phyloP scores from a whole-genome alignment of 805 yeast genomes.

The Metschnikowia borealis region DNA sequence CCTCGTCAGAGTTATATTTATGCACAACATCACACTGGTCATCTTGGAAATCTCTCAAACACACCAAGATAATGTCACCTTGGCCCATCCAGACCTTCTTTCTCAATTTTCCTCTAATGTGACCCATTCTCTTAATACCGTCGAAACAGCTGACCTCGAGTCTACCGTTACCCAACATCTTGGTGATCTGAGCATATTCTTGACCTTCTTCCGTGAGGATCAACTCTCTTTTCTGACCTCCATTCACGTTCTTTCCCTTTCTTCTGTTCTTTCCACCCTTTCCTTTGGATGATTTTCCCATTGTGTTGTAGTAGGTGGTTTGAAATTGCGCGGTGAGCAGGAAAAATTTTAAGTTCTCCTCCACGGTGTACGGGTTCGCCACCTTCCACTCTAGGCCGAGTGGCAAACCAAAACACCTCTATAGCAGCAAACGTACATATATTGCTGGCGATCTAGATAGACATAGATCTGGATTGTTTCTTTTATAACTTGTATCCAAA shows the following conservation, averaged over 20 bases:
- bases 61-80: conserved; percentile 94
- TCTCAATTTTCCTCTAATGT: conserved; percentile 97
- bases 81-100: conserved; percentile 99
- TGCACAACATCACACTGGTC: conserved; percentile 97
- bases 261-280: conserved; percentile 93
- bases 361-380: conserved; percentile 4
- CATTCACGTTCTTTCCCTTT: conserved; percentile 96
- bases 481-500: neutral
- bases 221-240: conserved; percentile 90
- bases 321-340: neutral
- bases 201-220: conserved; percentile 92
- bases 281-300: conserved; percentile 76
- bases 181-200: conserved; percentile 96
- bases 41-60: conserved; percentile 97
- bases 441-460: neutral
- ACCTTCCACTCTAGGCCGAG: neutral
- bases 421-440: neutral
- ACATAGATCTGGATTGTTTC: neutral
- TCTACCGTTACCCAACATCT: conserved; percentile 98
- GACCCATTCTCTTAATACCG: conserved; percentile 90
- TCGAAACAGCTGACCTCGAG: conserved; percentile 94
- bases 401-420: neutral
- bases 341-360: conserved; percentile 2
- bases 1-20: conserved; percentile 96
- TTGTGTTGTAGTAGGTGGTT: conserved; percentile 23